Evolutionary conservation across 768 basidiomycete genomes (phyloP), one percentile per base, ranked within the genome.

Genomic region (Lentinula guzmanii): DNA sequence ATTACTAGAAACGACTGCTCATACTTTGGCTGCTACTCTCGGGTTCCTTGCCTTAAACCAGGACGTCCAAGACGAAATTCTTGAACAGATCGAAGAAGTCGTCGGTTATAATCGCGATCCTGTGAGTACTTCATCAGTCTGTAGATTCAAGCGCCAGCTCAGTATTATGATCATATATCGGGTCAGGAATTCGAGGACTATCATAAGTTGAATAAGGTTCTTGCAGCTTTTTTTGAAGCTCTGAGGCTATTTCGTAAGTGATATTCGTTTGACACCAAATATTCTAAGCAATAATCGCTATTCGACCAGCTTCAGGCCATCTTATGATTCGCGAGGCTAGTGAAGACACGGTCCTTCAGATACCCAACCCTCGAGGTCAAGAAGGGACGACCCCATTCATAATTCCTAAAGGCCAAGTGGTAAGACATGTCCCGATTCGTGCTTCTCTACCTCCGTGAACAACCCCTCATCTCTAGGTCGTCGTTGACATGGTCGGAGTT

Each of bases 401-500:
- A 2, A 64, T 82, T 18, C 66, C 69, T 0, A 81, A 81, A 65
- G 80, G 78, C 5, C 68, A 70, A 2, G 67, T 71, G 65, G 77
- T 77, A 48, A 43, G 69, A 28, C 18, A 39, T 48, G 33, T 59
- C 41, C 35, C 28, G 16, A 54, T 7, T 13, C 48, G 16, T 35
- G 15, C 7, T 6, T 61, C 13, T 43, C 7, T 46, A 16, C 10
- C 2, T 9, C 6, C 28, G 33, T 35, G 34, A 52, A n/a, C 8
- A 33, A 8, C 5, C 13, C 7, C 13, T 16, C 18, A 13, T 15
- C 46, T 48, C 42, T 37, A 74, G 72, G 70, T 79, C 13, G 65
- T 80, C 4, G 71, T 81, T 5, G 82, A 84, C 63, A 76, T 81
- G 76, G 63, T 83, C 60, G 81, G 80, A 62, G 69, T 81, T 52